Evolutionary conservation across 257 asterid genomes (phyloP).

Genomic region (Oldenlandia corymbosa): DNA sequence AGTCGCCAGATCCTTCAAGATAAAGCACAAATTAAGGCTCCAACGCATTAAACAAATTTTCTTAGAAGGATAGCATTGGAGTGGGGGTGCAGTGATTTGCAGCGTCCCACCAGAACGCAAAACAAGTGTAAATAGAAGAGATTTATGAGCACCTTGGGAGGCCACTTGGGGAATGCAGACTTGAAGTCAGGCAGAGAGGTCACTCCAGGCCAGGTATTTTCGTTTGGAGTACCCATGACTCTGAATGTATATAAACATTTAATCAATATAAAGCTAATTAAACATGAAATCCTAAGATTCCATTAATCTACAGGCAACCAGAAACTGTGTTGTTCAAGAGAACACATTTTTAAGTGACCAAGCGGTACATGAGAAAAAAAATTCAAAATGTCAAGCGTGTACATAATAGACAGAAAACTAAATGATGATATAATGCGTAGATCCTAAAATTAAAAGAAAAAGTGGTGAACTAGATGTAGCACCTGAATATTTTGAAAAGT

Average conservation of each 20-base stretch:
- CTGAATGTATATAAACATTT: conserved; percentile 34
- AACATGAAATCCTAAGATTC: no score
- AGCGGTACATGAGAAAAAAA: not conserved
- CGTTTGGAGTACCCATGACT: conserved; percentile 93
- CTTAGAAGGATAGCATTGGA: not conserved
- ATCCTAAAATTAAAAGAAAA: not conserved
- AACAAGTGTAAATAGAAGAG: not conserved
- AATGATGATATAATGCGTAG: not conserved
- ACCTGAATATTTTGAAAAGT: conserved; percentile 85
- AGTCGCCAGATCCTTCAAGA: conserved; percentile 64
- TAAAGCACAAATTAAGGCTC: conserved; percentile 6
- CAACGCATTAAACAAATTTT: not conserved
- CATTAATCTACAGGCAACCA: no score
- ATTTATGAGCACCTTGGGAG: conserved; percentile 49
- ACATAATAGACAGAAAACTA: not conserved
- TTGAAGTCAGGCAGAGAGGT: conserved; percentile 88
- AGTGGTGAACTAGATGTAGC: conserved; percentile 12
- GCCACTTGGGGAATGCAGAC: conserved; percentile 84
- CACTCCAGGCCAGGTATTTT: conserved; percentile 93
- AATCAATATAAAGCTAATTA: conserved; percentile 1
- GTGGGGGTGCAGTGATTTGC: no score
- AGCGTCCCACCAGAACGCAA: not conserved
- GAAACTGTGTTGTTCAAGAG: not conserved
- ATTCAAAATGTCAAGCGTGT: not conserved
- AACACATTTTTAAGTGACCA: no score